Conservation (phyloP, 352 stramenopile genomes). For the Globisporangium viniferum region DNA sequence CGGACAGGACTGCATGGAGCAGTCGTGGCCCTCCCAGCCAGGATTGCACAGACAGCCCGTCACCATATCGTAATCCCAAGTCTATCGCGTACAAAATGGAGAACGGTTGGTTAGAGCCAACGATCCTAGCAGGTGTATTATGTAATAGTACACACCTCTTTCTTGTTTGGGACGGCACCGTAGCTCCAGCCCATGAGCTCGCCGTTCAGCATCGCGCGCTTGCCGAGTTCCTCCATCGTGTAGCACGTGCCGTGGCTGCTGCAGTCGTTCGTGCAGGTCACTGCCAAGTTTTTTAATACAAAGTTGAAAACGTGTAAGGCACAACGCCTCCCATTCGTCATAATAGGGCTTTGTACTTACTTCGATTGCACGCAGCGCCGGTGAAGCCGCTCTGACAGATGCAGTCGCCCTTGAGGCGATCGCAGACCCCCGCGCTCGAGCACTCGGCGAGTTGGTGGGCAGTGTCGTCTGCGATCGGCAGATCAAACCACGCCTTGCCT, state of each 20-base stretch:
- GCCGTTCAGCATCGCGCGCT: constrained; percentile 43
- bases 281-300: constrained; percentile 15
- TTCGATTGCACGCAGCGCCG: constrained; percentile 65
- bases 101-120: not conserved
- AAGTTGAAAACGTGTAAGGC: not conserved
- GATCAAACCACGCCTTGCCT: constrained; percentile 69
- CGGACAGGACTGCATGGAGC: constrained; percentile 81
- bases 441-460: constrained; percentile 65
- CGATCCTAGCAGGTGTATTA: not conserved
- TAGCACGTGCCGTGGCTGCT: constrained; percentile 82
- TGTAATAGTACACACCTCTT: constrained; percentile 25
- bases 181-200: constrained; percentile 58
- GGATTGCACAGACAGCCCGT: constrained; percentile 84
- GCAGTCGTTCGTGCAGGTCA: constrained; percentile 67
- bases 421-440: constrained; percentile 67
- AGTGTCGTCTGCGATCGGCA: constrained; percentile 38
- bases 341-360: constrained; percentile 19
- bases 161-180: constrained; percentile 72
- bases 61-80: constrained; percentile 88
- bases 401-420: constrained; percentile 69
- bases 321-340: not conserved
- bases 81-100: constrained; percentile 16
- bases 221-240: constrained; percentile 76
- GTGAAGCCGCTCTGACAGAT: constrained; percentile 61
- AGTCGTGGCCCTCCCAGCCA: constrained; percentile 90